Percentiles rank a stretch among this genome's conserved stretches.
phyloP scores from a whole-genome alignment of 768 basidiomycete species.

The Amanita rubescens region DNA sequence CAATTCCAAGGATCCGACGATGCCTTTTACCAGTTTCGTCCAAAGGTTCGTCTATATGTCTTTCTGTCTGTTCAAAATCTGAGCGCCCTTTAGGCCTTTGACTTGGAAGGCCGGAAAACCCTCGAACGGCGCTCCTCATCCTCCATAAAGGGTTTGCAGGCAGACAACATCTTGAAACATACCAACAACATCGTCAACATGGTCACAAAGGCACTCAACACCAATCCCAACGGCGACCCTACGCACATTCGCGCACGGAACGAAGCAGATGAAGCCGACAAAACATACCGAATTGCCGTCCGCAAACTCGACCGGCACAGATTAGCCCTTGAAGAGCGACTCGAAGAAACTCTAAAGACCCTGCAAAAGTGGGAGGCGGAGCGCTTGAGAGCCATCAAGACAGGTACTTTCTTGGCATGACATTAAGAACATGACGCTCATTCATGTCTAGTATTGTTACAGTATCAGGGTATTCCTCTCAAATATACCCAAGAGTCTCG shows the following conservation, averaged over 20 bases:
- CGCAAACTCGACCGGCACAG: constrained; percentile 78
- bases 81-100: constrained; percentile 45
- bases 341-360: constrained; percentile 75
- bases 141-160: constrained; percentile 19
- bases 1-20: constrained; percentile 71
- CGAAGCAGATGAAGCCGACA: constrained; percentile 79
- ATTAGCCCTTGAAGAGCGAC: constrained; percentile 76
- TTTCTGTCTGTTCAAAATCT: neutral
- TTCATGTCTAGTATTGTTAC: constrained; percentile 53
- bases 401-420: constrained; percentile 35
- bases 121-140: constrained; percentile 16
- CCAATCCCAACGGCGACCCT: constrained; percentile 48
- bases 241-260: constrained; percentile 59
- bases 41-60: constrained; percentile 44
- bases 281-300: constrained; percentile 71
- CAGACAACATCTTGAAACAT: constrained; percentile 57
- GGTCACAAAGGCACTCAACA: constrained; percentile 64
- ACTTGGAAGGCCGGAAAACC: constrained; percentile 33
- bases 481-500: constrained; percentile 62
- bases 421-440: neutral
- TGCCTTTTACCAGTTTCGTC: constrained; percentile 79
- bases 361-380: constrained; percentile 86
- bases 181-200: constrained; percentile 63
- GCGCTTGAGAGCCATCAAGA: constrained; percentile 76
- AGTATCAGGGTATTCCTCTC: constrained; percentile 80